Evolutionary conservation across 106 monocot species (phyloP).

Genomic region (Hemerocallis citrina): DNA sequence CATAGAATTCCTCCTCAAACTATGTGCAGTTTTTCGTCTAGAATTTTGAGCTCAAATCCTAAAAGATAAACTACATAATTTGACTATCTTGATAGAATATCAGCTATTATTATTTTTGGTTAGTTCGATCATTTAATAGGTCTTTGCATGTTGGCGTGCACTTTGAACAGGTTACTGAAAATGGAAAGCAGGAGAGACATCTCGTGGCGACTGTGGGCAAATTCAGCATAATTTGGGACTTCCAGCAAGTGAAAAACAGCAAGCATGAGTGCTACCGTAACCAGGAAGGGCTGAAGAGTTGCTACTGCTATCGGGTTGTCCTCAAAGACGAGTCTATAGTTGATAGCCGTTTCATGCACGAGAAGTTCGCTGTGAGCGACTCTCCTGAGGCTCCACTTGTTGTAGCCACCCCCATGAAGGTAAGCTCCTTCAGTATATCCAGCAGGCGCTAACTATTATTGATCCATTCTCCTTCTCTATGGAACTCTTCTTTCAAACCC

Average conservation of each 20-base stretch:
- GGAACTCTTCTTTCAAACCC: not conserved
- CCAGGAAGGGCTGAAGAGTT: constrained; percentile 88
- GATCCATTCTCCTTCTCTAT: not conserved
- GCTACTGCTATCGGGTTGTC: constrained; percentile 88
- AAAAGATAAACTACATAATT: too few relatives aligned
- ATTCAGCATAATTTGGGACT: constrained; percentile 90
- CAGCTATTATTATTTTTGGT: too few relatives aligned
- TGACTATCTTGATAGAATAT: too few relatives aligned
- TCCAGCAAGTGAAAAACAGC: constrained; percentile 87
- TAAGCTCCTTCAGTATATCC: constrained; percentile 83
- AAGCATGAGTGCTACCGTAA: constrained; percentile 75
- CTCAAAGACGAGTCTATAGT: constrained; percentile 83
- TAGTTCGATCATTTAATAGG: not conserved
- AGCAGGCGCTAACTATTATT: constrained; percentile 21
- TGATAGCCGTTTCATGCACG: constrained; percentile 90
- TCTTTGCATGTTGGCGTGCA: not conserved
- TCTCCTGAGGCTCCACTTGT: constrained; percentile 93
- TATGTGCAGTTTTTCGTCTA: too few relatives aligned
- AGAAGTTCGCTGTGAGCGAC: constrained; percentile 66
- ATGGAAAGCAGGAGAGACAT: constrained; percentile 86
- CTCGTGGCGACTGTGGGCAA: constrained; percentile 85
- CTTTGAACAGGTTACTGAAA: constrained; percentile 67
- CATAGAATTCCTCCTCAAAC: too few relatives aligned
- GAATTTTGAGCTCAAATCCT: too few relatives aligned
- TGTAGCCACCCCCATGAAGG: constrained; percentile 88